A percentile compares a stretch with the other conserved stretches of the same genome.
Conservation (phyloP, 352 stramenopile genomes). For the Pythium dissimile region DNA sequence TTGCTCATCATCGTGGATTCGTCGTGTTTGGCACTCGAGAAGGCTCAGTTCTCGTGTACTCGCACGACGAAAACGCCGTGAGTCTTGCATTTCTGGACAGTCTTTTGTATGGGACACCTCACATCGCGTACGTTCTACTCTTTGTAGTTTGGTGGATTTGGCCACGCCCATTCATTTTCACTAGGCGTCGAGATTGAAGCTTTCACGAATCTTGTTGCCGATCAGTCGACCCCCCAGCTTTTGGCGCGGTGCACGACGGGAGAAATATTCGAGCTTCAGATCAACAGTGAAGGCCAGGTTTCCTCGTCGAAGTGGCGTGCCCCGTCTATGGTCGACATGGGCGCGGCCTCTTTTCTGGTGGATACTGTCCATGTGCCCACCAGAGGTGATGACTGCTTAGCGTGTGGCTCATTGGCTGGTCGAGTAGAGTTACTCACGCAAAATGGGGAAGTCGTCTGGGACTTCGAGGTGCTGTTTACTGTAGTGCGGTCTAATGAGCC, state of each 20-base stretch:
- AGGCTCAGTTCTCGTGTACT: constrained; percentile 54
- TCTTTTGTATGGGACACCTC: too few relatives aligned
- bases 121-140: not conserved
- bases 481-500: too few relatives aligned
- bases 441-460: constrained; percentile 14
- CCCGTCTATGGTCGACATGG: constrained; percentile 24
- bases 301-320: constrained; percentile 35
- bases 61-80: constrained; percentile 23
- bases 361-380: constrained; percentile 26
- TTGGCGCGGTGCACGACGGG: constrained; percentile 51
- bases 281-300: constrained; percentile 18
- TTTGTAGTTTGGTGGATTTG: constrained; percentile 42
- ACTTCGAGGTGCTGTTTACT: constrained; percentile 21
- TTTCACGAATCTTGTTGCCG: constrained; percentile 31
- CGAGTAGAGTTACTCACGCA: constrained; percentile 12
- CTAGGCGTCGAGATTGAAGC: constrained; percentile 59
- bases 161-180: constrained; percentile 47
- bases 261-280: constrained; percentile 42
- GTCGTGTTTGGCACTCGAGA: constrained; percentile 66
- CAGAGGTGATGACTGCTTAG: constrained; percentile 10
- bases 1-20: constrained; percentile 44
- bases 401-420: constrained; percentile 18
- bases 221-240: constrained; percentile 20
- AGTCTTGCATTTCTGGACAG: too few relatives aligned
- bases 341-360: constrained; percentile 38